These are phyloP conservation scores for Penicillium verhagenii DNA, from an alignment of 495 filamentous ascomycete genomes.

Conservation along the genomic window DNA sequence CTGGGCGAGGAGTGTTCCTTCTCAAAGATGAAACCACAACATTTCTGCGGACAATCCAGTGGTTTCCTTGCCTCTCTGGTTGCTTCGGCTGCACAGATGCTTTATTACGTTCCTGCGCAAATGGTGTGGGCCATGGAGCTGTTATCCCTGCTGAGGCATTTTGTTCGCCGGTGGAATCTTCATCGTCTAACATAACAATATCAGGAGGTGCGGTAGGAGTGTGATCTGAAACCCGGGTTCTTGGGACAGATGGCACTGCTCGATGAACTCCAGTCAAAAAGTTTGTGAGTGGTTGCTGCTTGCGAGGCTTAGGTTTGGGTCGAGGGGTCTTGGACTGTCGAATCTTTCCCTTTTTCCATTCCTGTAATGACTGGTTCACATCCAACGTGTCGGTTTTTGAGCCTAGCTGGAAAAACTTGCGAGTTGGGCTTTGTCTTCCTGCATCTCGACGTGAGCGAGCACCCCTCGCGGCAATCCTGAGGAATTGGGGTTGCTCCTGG, in stretches of 20 bases:
- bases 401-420: slow-evolving; percentile 70
- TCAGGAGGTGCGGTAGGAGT: background rate
- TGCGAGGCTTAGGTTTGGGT: slow-evolving; percentile 19
- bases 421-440: slow-evolving; percentile 72
- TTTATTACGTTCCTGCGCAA: background rate
- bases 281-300: slow-evolving; percentile 20
- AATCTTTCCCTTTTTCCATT: slow-evolving; percentile 77
- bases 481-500: slow-evolving; percentile 60
- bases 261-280: slow-evolving; percentile 18
- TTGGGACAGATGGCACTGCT: slow-evolving; percentile 3
- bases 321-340: slow-evolving; percentile 38
- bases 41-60: slow-evolving; percentile 40
- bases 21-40: slow-evolving; percentile 34
- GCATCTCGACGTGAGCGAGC: slow-evolving; percentile 59
- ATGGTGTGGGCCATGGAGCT: background rate
- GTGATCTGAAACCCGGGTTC: slow-evolving; percentile 6
- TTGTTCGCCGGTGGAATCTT: background rate
- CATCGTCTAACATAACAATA: background rate
- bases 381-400: slow-evolving; percentile 74
- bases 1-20: slow-evolving; percentile 32
- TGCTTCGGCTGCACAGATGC: slow-evolving; percentile 5
- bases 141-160: slow-evolving; percentile 3
- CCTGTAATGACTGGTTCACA: slow-evolving; percentile 60
- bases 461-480: slow-evolving; percentile 73
- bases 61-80: slow-evolving; percentile 25